phyloP scores from a whole-genome alignment of 768 basidiomycete genomes.

The Boletus insuetus region DNA sequence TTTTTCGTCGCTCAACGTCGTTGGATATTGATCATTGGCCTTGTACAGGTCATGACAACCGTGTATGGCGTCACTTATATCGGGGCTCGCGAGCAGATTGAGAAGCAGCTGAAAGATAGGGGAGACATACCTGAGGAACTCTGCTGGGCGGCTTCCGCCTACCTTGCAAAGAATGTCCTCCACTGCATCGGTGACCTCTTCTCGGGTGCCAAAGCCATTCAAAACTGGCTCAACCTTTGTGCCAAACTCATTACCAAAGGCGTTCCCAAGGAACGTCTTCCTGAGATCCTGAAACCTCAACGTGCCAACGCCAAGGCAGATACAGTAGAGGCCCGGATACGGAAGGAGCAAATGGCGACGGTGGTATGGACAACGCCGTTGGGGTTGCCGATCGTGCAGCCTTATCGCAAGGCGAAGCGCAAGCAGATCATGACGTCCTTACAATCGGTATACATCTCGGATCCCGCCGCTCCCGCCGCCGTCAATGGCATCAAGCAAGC shows the following conservation, averaged over 20 bases:
- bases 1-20: background rate
- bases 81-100: slow-evolving; percentile 93
- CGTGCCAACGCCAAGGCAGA: slow-evolving; percentile 10
- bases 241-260: slow-evolving; percentile 86
- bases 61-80: slow-evolving; percentile 97
- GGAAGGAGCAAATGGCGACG: slow-evolving; percentile 90
- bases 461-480: slow-evolving; percentile 74
- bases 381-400: slow-evolving; percentile 95
- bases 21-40: background rate
- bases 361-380: slow-evolving; percentile 97
- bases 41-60: slow-evolving; percentile 88
- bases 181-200: slow-evolving; percentile 89
- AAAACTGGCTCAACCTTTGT: slow-evolving; percentile 82
- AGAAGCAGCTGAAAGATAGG: slow-evolving; percentile 78
- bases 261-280: slow-evolving; percentile 68
- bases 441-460: slow-evolving; percentile 87
- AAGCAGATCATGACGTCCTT: slow-evolving; percentile 83
- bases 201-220: slow-evolving; percentile 87
- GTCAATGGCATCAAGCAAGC: slow-evolving; percentile 88
- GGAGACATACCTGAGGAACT: slow-evolving; percentile 69
- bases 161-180: slow-evolving; percentile 79
- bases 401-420: slow-evolving; percentile 80
- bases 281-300: slow-evolving; percentile 35
- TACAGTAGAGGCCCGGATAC: slow-evolving; percentile 41
- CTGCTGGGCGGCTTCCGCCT: slow-evolving; percentile 72